phyloP scores from a whole-genome alignment of 2,329 filamentous ascomycete species.

The Teratosphaeria destructans region DNA sequence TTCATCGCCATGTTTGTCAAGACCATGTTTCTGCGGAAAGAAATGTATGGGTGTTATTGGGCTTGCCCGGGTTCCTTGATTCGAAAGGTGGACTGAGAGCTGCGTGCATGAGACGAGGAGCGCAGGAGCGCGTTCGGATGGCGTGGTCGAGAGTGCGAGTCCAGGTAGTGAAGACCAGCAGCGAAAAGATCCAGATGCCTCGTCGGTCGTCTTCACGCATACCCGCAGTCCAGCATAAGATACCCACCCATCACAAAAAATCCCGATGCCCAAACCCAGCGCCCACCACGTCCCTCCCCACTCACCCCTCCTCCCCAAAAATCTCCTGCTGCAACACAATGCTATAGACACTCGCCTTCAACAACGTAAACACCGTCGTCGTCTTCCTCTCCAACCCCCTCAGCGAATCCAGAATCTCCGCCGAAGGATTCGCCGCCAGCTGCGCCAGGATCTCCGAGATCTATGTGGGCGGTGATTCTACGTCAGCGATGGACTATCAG shows the following conservation, averaged over 20 bases:
- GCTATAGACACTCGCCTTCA: constrained; percentile 97
- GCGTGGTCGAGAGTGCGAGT: neutral
- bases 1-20: neutral
- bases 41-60: neutral
- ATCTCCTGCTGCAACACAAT: constrained; percentile 98
- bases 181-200: neutral
- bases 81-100: neutral
- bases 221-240: neutral
- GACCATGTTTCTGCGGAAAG: neutral
- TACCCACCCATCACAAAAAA: neutral
- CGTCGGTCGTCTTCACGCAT: no score
- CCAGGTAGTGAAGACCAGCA: neutral
- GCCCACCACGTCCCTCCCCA: neutral
- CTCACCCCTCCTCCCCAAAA: constrained; percentile 9
- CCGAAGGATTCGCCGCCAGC: constrained; percentile 52
- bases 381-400: constrained; percentile 88
- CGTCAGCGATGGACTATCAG: neutral
- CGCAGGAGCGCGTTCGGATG: no score
- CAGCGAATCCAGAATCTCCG: constrained; percentile 76
- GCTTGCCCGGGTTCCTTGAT: neutral
- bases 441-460: constrained; percentile 52
- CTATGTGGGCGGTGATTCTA: constrained; percentile 16
- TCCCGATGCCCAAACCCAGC: neutral
- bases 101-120: neutral
- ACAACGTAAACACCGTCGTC: constrained; percentile 81